Base-by-base conservation (phyloP, 352 stramenopile genomes). In the Globisporangium uncinulatum region DNA sequence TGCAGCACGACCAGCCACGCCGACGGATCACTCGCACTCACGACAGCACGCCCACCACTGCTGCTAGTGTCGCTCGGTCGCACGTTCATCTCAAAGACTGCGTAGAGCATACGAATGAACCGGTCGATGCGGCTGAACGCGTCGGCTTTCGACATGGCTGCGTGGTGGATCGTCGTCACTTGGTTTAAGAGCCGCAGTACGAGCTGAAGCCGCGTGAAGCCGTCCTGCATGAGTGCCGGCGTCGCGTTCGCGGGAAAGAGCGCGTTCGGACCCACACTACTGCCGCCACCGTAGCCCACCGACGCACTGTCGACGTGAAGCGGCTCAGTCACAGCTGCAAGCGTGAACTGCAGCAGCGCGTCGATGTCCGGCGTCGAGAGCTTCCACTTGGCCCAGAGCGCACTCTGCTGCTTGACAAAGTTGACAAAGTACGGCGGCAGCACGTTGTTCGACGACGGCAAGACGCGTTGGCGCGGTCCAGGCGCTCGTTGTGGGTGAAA, bases 371-470 rank as follows among this genome's bases (percentile, higher is more conserved):
- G n/a, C 9, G 70, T 54, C 13, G 71, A 70, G 57, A 93, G 78
- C 52, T 80, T 88, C 81, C 81, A 93, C 43, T 87, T 89, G 4
- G 65, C 52, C 83, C 83, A 93, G 45, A 93, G 70, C 4, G 56
- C 24, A 1, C 69, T 65, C 61, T 92, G 83, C 53, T 92, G 83
- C 45, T 92, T 93, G 45, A 93, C 83, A 50, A 93, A 93, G 49
- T 93, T 93, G 21, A 93, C 76, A 51, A 93, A 91, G 56, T 93
- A 93, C 29, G 83, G 83, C 13, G 83, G 83, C 43, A 93, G 59
- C 13, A 84, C 80, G 53, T 89, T 91, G 19, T 63, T 76, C 8
- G 83, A 88, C 0, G 70, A 67, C 21, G 78, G 65, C 39, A 69
- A 41, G 19, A 59, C 57, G 46, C 76, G 71, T 11, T 66, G 62